Conservation (phyloP, 2,329 filamentous ascomycete species). For the Penicillium sp. region DNA sequence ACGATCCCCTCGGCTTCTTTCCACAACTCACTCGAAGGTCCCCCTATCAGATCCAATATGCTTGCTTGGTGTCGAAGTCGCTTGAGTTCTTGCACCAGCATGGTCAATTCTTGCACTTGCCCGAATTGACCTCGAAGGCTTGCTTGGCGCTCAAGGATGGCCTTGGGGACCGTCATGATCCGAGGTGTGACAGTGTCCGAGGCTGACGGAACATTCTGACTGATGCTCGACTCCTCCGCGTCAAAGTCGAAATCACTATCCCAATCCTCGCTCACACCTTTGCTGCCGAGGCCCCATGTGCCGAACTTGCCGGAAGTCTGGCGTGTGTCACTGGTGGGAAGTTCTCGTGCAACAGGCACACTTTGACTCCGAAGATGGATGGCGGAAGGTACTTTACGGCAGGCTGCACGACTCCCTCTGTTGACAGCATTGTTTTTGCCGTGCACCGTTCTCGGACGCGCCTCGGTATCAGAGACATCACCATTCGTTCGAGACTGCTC, state of each 20-base stretch:
- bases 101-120: constrained; percentile 61
- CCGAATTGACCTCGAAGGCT: constrained; percentile 65
- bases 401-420: constrained; percentile 56
- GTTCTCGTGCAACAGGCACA: constrained; percentile 57
- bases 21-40: constrained; percentile 56
- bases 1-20: constrained; percentile 66
- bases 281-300: constrained; percentile 65
- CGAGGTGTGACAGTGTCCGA: constrained; percentile 14
- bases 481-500: constrained; percentile 57
- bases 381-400: constrained; percentile 57
- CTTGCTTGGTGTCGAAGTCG: constrained; percentile 57
- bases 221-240: constrained; percentile 41
- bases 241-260: constrained; percentile 67
- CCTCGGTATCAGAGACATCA: constrained; percentile 52
- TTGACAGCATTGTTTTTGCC: constrained; percentile 59
- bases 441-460: constrained; percentile 61
- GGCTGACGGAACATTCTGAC: background rate
- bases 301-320: constrained; percentile 59
- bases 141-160: constrained; percentile 63
- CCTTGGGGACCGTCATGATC: constrained; percentile 55
- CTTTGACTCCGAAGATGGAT: constrained; percentile 66
- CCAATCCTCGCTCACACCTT: constrained; percentile 67
- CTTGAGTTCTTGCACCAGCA: constrained; percentile 65
- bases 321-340: constrained; percentile 49
- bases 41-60: constrained; percentile 53